Conservation (phyloP, 164 flowering plant genomes). For the Annona cherimola region DNA sequence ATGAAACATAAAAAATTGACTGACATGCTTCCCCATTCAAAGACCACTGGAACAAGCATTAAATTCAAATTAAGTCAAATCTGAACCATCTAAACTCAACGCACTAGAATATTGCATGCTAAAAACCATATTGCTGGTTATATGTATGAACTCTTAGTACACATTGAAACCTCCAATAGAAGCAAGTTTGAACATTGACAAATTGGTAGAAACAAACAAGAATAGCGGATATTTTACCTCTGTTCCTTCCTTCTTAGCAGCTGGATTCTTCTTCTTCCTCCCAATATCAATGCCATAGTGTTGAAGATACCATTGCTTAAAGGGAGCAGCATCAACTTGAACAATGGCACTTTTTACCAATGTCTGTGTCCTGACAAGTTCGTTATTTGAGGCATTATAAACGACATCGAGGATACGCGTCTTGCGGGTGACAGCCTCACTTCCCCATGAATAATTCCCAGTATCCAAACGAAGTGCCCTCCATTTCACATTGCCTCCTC, state of each 20-base stretch:
- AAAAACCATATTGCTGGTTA: no score
- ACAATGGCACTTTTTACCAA: conserved; percentile 31
- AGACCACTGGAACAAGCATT: no score
- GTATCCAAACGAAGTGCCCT: conserved; percentile 30
- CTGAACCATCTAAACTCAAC: no score
- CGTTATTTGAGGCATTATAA: conserved; percentile 34
- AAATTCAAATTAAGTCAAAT: no score
- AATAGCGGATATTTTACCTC: conserved; percentile 14
- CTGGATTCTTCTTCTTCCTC: conserved; percentile 23
- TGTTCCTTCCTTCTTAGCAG: conserved; percentile 22
- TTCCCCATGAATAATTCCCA: conserved; percentile 32
- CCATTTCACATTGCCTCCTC: conserved; percentile 33
- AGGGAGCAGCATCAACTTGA: conserved; percentile 32
- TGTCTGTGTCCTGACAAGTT: conserved; percentile 30
- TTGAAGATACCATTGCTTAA: conserved; percentile 30
- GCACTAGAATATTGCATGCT: no score
- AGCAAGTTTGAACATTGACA: neutral
- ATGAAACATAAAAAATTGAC: no score
- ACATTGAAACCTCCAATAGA: no score
- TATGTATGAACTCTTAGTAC: no score
- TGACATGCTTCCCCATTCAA: no score
- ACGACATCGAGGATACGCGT: conserved; percentile 30
- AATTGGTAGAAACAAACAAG: neutral
- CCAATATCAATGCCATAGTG: conserved; percentile 29
- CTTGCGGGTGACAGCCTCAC: conserved; percentile 29